Conservation (phyloP, 2,329 filamentous ascomycete species). For the Diaporthe ilicicola region DNA sequence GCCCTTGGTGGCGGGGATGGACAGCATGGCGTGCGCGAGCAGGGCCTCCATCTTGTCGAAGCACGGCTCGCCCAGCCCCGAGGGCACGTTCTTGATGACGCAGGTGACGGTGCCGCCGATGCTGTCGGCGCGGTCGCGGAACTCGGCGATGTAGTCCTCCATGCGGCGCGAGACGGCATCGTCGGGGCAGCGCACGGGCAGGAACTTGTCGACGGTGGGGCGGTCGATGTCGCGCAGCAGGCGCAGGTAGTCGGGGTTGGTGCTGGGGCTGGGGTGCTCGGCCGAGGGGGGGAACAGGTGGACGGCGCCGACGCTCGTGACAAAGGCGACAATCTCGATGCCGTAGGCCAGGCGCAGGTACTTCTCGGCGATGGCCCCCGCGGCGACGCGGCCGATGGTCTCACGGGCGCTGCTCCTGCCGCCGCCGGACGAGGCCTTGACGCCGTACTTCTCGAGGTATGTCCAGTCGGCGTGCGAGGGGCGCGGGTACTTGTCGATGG, state of each 20-base stretch:
- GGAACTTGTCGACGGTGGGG: conserved; percentile 79
- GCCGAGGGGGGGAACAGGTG: conserved; percentile 78
- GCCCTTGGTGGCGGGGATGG: conserved; percentile 92
- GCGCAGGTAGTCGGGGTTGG: conserved; percentile 80
- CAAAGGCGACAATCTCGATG: conserved; percentile 91
- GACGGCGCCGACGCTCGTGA: conserved; percentile 82
- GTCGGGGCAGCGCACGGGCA: conserved; percentile 89
- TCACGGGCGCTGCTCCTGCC: conserved; percentile 92
- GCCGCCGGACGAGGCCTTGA: conserved; percentile 90
- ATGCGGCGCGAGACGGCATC: conserved; percentile 71
- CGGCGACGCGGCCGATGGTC: conserved; percentile 92
- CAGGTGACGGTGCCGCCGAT: conserved; percentile 96
- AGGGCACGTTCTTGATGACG: conserved; percentile 85
- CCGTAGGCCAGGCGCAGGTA: conserved; percentile 83
- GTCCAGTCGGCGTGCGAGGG: conserved; percentile 97
- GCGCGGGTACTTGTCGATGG: conserved; percentile 90
- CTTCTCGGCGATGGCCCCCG: conserved; percentile 92
- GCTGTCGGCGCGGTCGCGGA: conserved; percentile 81
- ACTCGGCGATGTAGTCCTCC: conserved; percentile 80
- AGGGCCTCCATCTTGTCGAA: conserved; percentile 96
- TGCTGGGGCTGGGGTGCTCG: conserved; percentile 72
- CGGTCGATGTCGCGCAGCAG: conserved; percentile 78
- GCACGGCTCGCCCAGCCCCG: conserved; percentile 88
- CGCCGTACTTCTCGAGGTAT: conserved; percentile 96
- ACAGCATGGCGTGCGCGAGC: conserved; percentile 93